Evolutionary conservation across 2,329 filamentous ascomycete species (phyloP), one percentile per base, ranked within the genome.

Genomic region (Diaporthe citrichinensis): DNA sequence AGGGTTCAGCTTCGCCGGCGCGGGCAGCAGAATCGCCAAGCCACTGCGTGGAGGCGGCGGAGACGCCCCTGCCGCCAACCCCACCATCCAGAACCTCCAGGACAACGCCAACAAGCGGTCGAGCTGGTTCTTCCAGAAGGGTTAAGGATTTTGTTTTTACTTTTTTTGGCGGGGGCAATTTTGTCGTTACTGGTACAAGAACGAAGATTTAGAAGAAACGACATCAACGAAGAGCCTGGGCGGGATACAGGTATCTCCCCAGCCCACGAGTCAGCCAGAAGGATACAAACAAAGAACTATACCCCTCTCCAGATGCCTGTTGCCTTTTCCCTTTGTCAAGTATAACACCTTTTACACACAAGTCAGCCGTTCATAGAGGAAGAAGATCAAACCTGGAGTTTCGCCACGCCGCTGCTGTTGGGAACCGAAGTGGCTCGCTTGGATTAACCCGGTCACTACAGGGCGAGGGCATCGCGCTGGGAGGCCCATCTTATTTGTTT

Each of bases 71-170:
- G 85, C 87, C 14, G 81, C 85, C 65, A 89, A 90, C 78, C 91
- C 91, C 14, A 87, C 90, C 39, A 88, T 93, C 78, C 86, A 89
- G 78, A 89, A 85, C 79, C 85, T 92, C 76, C 89, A 89, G 82
- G 89, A 73, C 23, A 73, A 67, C 25, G 90, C 92, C 82, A 89
- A 86, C 85, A 94, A 94, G 90, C 89, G 93, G 80, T 91, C 89
- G 81, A 94, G 92, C 83, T 94, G 92, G 92, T 94, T 94, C 86
- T 94, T 93, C 84, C 91, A 92, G 84, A 92, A 92, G 86, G 87
- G 85, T 34, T 77, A 77, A 59, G 51, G 57, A 49, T 41, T 44
- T 44, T 39, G 12, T 44, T 41, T 23, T 12, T 15, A 6, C 14
- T 31, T 62, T 46, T 65, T 57, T 23, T 51, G 58, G 55, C 71